Conservation (phyloP, 2,329 filamentous ascomycete species). For the Aureobasidium mangrovei region DNA sequence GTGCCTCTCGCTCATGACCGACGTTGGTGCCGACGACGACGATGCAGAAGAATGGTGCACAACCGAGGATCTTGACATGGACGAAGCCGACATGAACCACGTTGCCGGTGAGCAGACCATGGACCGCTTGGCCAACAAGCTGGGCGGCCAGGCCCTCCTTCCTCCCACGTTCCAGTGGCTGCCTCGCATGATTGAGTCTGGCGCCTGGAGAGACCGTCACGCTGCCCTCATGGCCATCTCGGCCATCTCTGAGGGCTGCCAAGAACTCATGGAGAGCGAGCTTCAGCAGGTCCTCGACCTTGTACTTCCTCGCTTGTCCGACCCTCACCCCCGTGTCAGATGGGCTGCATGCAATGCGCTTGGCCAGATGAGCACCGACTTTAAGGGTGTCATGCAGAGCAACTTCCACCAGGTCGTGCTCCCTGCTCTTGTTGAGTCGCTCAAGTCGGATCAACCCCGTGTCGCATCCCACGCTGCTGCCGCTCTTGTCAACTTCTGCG, state of each 20-base stretch:
- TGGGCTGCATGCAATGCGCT: conserved; percentile 97
- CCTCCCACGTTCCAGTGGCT: conserved; percentile 95
- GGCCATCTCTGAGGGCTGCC: conserved; percentile 93
- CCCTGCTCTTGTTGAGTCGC: conserved; percentile 82
- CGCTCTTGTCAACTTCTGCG: conserved; percentile 98
- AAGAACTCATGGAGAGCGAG: conserved; percentile 91
- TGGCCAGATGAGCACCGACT: conserved; percentile 99
- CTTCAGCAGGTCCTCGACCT: conserved; percentile 88
- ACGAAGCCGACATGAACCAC: conserved; percentile 95
- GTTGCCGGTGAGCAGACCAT: conserved; percentile 97
- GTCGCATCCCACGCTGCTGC: conserved; percentile 96
- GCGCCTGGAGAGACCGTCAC: conserved; percentile 89
- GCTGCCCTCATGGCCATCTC: conserved; percentile 98
- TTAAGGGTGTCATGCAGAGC: conserved; percentile 94
- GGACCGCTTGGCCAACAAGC: conserved; percentile 94
- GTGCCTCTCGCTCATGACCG: conserved; percentile 95
- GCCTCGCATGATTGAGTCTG: conserved; percentile 92
- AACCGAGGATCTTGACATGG: conserved; percentile 87
- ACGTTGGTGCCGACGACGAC: conserved; percentile 88
- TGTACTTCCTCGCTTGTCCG: conserved; percentile 83
- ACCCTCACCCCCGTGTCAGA: conserved; percentile 85
- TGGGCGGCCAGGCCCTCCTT: conserved; percentile 86
- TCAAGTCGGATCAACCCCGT: conserved; percentile 80
- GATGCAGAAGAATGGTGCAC: conserved; percentile 90
- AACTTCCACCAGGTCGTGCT: conserved; percentile 86